Percentiles rank a stretch among this genome's conserved stretches.
These are phyloP conservation scores for Kwoniella mangroviensis DNA, from an alignment of 768 basidiomycete species.

Conservation along the genomic window DNA sequence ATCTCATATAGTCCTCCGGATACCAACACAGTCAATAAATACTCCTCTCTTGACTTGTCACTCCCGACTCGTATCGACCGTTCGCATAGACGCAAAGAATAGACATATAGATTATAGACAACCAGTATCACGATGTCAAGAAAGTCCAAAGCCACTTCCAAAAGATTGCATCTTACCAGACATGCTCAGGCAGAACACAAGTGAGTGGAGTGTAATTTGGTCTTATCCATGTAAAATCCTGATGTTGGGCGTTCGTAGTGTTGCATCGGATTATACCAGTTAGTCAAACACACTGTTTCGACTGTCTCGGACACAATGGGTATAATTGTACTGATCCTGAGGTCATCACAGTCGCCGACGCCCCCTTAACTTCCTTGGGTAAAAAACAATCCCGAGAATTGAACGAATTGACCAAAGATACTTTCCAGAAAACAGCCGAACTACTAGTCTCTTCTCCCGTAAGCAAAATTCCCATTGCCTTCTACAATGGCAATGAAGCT, in stretches of 20 bases:
- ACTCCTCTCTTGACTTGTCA: no score
- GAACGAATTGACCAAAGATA: slow-evolving; percentile 45
- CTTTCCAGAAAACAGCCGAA: slow-evolving; percentile 47
- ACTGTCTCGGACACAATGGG: neutral
- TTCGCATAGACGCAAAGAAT: neutral
- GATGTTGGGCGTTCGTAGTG: slow-evolving; percentile 28
- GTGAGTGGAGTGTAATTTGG: slow-evolving; percentile 25
- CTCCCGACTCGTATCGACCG: no score
- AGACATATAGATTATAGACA: slow-evolving; percentile 3
- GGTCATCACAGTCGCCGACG: slow-evolving; percentile 44
- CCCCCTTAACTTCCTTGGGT: slow-evolving; percentile 53
- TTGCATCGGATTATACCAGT: slow-evolving; percentile 53
- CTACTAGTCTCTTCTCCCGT: slow-evolving; percentile 51
- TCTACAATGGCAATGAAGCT: no score
- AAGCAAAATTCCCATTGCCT: no score
- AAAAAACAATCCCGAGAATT: slow-evolving; percentile 45
- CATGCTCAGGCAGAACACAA: slow-evolving; percentile 56
- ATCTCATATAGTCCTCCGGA: no score
- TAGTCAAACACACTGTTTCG: neutral
- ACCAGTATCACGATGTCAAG: neutral
- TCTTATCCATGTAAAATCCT: neutral
- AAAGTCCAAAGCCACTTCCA: slow-evolving; percentile 25
- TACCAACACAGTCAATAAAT: no score
- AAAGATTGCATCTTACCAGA: slow-evolving; percentile 46
- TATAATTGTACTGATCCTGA: neutral